Evolutionary conservation across 257 asterid genomes (phyloP).

Genomic region (Nicotiana otophora): DNA sequence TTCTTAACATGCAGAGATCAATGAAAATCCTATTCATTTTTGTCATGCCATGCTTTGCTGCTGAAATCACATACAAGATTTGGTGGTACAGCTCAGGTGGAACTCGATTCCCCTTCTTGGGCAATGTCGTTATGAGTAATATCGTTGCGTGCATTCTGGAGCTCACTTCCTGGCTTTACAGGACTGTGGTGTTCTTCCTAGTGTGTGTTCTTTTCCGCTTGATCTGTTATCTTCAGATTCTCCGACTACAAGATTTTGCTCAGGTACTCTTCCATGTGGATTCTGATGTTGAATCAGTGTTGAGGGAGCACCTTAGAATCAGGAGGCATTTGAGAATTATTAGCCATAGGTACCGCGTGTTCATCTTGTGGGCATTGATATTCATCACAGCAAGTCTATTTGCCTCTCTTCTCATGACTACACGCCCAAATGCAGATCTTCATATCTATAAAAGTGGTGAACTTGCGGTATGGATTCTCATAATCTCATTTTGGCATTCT

Average conservation of each 20-base stretch:
- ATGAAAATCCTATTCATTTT: conserved; percentile 61
- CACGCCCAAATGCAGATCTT: conserved; percentile 55
- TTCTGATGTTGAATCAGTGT: conserved; percentile 67
- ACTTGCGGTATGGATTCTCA: conserved; percentile 58
- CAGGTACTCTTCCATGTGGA: conserved; percentile 50
- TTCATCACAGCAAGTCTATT: conserved; percentile 79
- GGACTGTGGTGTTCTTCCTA: conserved; percentile 76
- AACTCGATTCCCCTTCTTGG: conserved; percentile 67
- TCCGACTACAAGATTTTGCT: conserved; percentile 83
- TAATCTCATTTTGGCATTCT: not conserved
- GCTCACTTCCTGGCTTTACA: conserved; percentile 86
- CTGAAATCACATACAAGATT: conserved; percentile 67
- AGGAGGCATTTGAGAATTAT: conserved; percentile 73
- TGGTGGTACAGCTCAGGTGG: conserved; percentile 95
- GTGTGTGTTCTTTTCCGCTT: conserved; percentile 85
- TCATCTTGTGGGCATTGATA: conserved; percentile 65
- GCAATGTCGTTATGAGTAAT: conserved; percentile 61
- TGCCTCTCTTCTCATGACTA: conserved; percentile 76
- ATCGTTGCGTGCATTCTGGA: conserved; percentile 73
- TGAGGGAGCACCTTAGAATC: conserved; percentile 77
- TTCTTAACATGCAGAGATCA: conserved; percentile 56
- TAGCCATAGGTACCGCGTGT: conserved; percentile 77
- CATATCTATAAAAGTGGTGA: conserved; percentile 60
- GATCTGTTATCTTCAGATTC: conserved; percentile 85
- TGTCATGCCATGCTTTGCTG: conserved; percentile 78